These are phyloP conservation scores for Kodamaea kaohsiungensis DNA, from an alignment of 805 yeast species.

Conservation along the genomic window DNA sequence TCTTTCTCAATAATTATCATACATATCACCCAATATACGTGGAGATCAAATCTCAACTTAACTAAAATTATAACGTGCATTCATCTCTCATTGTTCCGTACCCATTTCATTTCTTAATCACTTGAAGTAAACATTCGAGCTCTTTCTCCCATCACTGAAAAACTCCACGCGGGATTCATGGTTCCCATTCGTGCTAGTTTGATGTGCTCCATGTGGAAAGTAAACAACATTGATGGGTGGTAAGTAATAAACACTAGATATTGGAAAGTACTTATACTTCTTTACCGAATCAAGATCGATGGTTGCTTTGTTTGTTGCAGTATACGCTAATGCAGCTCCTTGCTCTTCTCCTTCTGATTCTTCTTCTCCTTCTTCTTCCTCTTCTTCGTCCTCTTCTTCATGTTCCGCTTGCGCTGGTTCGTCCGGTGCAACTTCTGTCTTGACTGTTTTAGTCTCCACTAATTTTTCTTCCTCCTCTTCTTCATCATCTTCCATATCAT, in stretches of 20 bases:
- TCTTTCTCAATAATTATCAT: background rate
- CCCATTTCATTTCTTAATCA: background rate
- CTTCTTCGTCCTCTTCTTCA: conserved; percentile 8
- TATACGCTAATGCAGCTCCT: conserved; percentile 1
- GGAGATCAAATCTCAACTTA: background rate
- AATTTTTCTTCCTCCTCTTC: conserved; percentile 5
- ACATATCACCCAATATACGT: background rate
- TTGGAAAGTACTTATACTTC: conserved; percentile 52
- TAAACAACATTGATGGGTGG: conserved; percentile 59
- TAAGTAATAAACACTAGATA: conserved; percentile 50
- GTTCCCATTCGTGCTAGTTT: conserved; percentile 12
- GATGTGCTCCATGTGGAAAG: conserved; percentile 57
- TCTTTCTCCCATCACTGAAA: conserved; percentile 15
- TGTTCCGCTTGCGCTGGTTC: background rate
- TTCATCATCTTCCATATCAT: conserved; percentile 9
- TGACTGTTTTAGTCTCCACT: background rate
- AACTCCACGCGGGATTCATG: background rate
- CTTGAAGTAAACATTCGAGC: conserved; percentile 18
- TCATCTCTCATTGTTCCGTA: too few relatives aligned
- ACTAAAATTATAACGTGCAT: too few relatives aligned
- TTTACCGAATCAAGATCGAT: conserved; percentile 14
- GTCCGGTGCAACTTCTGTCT: background rate
- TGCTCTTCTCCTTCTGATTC: conserved; percentile 12
- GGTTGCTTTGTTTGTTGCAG: conserved; percentile 2
- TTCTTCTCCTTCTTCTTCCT: conserved; percentile 3